phyloP scores from a whole-genome alignment of 495 filamentous ascomycete species.

The Pyrenula massariospora region DNA sequence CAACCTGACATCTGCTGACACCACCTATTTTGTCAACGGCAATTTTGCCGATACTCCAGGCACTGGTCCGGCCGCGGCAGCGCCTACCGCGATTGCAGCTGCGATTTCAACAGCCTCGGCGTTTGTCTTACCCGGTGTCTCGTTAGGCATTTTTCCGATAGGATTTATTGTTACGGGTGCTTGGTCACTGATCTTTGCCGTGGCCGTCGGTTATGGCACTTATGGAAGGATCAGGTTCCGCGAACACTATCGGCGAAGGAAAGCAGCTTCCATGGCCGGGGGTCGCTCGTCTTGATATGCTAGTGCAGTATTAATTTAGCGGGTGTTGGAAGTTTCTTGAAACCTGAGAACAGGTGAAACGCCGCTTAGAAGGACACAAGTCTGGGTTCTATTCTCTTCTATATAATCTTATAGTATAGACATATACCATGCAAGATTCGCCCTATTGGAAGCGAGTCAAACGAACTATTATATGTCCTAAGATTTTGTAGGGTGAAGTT shows the following conservation, averaged over 20 bases:
- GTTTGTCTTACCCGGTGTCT: conserved; percentile 56
- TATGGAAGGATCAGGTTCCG: conserved; percentile 50
- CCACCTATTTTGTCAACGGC: conserved; percentile 58
- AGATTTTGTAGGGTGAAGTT: too few relatives aligned
- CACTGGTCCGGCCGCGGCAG: conserved; percentile 22
- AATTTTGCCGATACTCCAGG: conserved; percentile 38
- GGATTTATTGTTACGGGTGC: conserved; percentile 52
- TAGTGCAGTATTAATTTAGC: neutral
- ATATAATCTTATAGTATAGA: too few relatives aligned
- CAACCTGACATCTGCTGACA: conserved; percentile 28
- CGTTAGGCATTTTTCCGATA: conserved; percentile 54
- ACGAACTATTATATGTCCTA: too few relatives aligned
- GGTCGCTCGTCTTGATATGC: neutral
- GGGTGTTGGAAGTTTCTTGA: neutral
- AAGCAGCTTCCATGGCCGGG: neutral
- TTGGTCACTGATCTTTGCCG: conserved; percentile 45
- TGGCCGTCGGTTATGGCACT: conserved; percentile 49
- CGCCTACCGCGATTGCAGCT: conserved; percentile 18
- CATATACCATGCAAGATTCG: too few relatives aligned
- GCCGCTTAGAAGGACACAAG: neutral
- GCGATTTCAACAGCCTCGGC: conserved; percentile 16
- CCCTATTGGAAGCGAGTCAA: too few relatives aligned
- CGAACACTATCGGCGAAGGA: conserved; percentile 43
- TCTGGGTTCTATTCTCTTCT: neutral
- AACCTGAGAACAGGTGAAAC: neutral